Evolutionary conservation across 208 protist genomes (phyloP).

Genomic region (Crithidia expoeki): DNA sequence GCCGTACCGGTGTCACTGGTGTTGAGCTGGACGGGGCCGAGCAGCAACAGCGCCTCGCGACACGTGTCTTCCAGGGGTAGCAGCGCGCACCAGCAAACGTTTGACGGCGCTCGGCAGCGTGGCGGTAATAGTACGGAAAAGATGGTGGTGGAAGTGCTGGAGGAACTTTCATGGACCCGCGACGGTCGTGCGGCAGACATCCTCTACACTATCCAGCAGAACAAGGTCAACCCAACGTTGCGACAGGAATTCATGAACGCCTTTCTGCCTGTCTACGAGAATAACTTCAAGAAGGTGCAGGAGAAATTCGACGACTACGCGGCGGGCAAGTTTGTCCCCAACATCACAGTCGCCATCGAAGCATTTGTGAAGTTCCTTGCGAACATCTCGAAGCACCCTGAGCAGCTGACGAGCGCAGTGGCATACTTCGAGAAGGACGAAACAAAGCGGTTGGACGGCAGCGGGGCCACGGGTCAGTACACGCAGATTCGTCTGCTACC

Average conservation of each 20-base stretch:
- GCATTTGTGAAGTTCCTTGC: slow-evolving; percentile 75
- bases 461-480: slow-evolving; percentile 45
- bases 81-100: slow-evolving; percentile 20
- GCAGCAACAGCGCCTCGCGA: slow-evolving; percentile 4
- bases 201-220: slow-evolving; percentile 75
- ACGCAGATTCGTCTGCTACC: slow-evolving; percentile 73
- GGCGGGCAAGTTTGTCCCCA: slow-evolving; percentile 84
- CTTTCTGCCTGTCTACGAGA: slow-evolving; percentile 73
- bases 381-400: slow-evolving; percentile 43
- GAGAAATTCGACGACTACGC: slow-evolving; percentile 73
- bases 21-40: slow-evolving; percentile 69
- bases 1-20: slow-evolving; percentile 75
- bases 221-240: slow-evolving; percentile 59
- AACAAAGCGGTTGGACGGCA: slow-evolving; percentile 25
- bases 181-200: slow-evolving; percentile 85
- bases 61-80: slow-evolving; percentile 23
- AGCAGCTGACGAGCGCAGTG: slow-evolving; percentile 35
- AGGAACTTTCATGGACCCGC: slow-evolving; percentile 66
- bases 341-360: slow-evolving; percentile 79
- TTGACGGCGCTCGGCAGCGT: not conserved
- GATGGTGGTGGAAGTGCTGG: slow-evolving; percentile 75
- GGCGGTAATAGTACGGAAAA: slow-evolving; percentile 33
- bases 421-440: slow-evolving; percentile 51
- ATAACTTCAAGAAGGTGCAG: slow-evolving; percentile 54
- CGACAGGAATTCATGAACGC: slow-evolving; percentile 81